phyloP scores from a whole-genome alignment of 1,284 basidiomycete species.

The Sporisorium scitamineum region DNA sequence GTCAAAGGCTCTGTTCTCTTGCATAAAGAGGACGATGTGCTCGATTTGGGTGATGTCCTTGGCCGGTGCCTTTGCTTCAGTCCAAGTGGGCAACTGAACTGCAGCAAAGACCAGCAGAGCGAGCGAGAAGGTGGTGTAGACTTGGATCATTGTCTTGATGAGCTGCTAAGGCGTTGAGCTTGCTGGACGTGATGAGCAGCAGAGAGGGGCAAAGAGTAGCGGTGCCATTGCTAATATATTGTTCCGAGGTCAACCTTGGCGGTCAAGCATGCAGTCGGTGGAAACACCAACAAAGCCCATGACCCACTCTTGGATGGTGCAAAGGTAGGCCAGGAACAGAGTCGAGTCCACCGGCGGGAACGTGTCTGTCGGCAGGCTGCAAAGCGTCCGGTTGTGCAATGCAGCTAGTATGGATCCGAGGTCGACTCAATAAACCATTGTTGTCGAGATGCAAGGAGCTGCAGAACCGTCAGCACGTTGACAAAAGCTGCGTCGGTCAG shows the following conservation, averaged over 20 bases:
- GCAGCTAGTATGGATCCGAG: too few species aligned
- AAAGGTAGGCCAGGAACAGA: too few species aligned
- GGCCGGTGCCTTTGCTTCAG: neutral
- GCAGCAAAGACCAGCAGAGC: slow-evolving; percentile 7
- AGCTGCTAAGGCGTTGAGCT: neutral
- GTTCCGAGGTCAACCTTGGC: too few species aligned
- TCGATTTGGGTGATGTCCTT: slow-evolving; percentile 27
- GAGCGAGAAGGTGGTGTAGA: slow-evolving; percentile 3
- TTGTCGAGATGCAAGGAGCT: too few species aligned
- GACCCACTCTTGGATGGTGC: too few species aligned
- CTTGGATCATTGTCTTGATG: neutral
- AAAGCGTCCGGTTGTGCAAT: too few species aligned
- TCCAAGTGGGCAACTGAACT: slow-evolving; percentile 2
- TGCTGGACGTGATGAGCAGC: neutral
- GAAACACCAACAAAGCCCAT: too few species aligned
- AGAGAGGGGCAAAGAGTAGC: neutral
- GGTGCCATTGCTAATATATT: neutral
- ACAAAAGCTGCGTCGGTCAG: too few species aligned
- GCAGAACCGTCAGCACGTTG: too few species aligned
- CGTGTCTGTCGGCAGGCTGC: neutral
- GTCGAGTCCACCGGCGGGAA: neutral
- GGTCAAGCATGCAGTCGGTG: too few species aligned
- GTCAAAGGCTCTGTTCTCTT: slow-evolving; percentile 66
- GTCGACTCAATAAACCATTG: too few species aligned
- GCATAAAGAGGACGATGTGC: slow-evolving; percentile 60